Percentiles rank a stretch among this genome's conserved stretches.
Conservation (phyloP, 306 rosid genomes). For the Rosa chinensis region DNA sequence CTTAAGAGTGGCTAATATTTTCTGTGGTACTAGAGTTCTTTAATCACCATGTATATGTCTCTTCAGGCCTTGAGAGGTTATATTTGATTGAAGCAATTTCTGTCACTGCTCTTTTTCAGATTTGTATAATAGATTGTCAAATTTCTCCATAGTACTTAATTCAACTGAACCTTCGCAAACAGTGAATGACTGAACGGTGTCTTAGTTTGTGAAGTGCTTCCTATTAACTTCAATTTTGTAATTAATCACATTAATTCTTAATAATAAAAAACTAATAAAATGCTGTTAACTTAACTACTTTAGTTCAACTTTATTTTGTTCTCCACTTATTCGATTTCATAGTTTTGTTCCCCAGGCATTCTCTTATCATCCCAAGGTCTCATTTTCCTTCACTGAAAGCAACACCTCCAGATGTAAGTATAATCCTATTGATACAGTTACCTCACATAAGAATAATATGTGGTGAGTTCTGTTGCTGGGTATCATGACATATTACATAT, state of each 20-base stretch:
- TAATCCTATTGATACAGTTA: slow-evolving; percentile 15
- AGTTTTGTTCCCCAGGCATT: slow-evolving; percentile 63
- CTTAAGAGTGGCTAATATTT: not conserved
- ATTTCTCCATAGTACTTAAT: not conserved
- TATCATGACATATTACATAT: not conserved
- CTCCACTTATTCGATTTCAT: not conserved
- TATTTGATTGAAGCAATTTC: not conserved
- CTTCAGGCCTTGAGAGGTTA: not conserved
- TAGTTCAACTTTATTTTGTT: not conserved
- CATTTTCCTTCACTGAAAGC: slow-evolving; percentile 78
- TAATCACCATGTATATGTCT: not conserved
- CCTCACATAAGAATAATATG: not conserved
- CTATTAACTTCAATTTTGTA: too few relatives aligned
- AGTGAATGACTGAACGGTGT: not conserved
- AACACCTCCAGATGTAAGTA: slow-evolving; percentile 93
- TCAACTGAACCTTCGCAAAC: not conserved
- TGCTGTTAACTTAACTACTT: not conserved
- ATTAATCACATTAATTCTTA: not conserved
- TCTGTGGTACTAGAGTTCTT: not conserved
- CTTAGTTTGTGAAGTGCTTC: not conserved
- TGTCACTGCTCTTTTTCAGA: not conserved
- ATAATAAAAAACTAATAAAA: too few relatives aligned
- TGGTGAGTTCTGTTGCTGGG: not conserved
- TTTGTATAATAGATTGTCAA: not conserved
- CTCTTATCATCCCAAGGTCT: slow-evolving; percentile 88